These are phyloP conservation scores for Sonneratia alba DNA, from an alignment of 345 rosid genomes.

Conservation along the genomic window DNA sequence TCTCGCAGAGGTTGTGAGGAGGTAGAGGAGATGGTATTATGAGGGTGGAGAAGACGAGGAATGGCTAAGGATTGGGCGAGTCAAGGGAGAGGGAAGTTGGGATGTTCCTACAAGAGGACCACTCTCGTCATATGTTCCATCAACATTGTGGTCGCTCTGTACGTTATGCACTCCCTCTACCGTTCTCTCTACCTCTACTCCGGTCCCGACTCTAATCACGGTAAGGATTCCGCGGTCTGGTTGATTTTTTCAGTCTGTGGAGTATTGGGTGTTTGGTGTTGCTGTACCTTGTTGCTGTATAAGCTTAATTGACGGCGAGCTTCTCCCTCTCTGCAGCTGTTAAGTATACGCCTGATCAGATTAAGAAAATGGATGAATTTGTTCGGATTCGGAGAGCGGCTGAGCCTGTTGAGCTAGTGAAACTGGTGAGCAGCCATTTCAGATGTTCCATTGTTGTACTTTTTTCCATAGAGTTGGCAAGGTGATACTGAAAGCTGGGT, in stretches of 20 bases:
- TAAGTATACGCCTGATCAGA: slow-evolving; percentile 72
- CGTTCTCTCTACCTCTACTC: slow-evolving; percentile 64
- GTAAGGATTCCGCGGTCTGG: slow-evolving; percentile 11
- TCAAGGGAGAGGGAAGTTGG: slow-evolving; percentile 36
- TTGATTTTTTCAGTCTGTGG: background rate
- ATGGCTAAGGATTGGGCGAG: slow-evolving; percentile 57
- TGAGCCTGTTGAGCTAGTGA: slow-evolving; percentile 49
- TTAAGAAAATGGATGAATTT: slow-evolving; percentile 83
- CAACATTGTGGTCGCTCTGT: slow-evolving; percentile 90
- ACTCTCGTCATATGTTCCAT: slow-evolving; percentile 73
- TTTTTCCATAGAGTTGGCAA: background rate
- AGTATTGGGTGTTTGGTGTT: background rate
- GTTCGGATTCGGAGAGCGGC: slow-evolving; percentile 69
- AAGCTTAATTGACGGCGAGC: background rate
- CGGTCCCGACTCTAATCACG: slow-evolving; percentile 24
- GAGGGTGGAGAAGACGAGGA: slow-evolving; percentile 21
- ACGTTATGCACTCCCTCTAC: slow-evolving; percentile 77
- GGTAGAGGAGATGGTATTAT: slow-evolving; percentile 32
- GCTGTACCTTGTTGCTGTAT: background rate
- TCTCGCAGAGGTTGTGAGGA: slow-evolving; percentile 4
- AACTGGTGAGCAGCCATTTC: slow-evolving; percentile 35
- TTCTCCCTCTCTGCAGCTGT: slow-evolving; percentile 29
- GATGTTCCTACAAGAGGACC: slow-evolving; percentile 45
- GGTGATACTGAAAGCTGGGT: background rate
- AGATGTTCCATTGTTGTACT: background rate